Evolutionary conservation across 495 filamentous ascomycete species (phyloP).

Genomic region (Oidiodendron maius): DNA sequence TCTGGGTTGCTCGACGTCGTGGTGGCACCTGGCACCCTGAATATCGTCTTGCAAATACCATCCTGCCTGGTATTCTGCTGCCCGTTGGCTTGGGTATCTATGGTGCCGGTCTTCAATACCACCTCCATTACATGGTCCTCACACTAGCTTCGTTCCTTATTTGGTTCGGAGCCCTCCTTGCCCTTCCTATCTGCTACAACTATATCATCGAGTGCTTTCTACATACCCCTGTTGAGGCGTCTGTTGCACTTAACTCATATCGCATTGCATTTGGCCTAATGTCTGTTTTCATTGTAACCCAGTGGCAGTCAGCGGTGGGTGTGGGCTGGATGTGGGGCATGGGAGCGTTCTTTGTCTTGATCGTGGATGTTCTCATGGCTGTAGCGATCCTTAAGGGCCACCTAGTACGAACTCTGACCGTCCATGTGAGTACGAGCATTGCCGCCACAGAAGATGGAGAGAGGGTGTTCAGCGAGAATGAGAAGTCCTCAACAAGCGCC

Average conservation of each 20-base stretch:
- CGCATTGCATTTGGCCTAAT: slow-evolving; percentile 36
- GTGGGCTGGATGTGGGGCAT: slow-evolving; percentile 49
- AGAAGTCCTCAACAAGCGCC: too few relatives aligned
- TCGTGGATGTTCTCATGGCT: slow-evolving; percentile 11
- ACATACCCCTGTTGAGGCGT: slow-evolving; percentile 27
- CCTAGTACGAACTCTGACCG: not conserved
- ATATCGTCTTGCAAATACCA: not conserved
- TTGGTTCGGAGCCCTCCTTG: not conserved
- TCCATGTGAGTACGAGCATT: not conserved
- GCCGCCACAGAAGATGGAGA: not conserved
- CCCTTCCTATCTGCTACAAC: not conserved
- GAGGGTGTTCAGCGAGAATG: not conserved
- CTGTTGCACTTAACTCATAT: slow-evolving; percentile 34
- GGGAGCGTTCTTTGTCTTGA: slow-evolving; percentile 38
- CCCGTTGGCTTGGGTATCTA: not conserved
- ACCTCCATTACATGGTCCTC: not conserved
- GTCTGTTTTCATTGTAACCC: slow-evolving; percentile 39
- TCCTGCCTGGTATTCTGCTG: not conserved
- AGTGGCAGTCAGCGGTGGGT: slow-evolving; percentile 36
- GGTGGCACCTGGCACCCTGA: not conserved
- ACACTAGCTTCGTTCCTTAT: not conserved
- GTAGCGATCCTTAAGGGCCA: not conserved
- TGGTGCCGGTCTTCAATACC: not conserved
- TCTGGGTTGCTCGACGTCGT: not conserved
- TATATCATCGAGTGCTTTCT: not conserved